Evolutionary conservation across 2,329 filamentous ascomycete species (phyloP).

Genomic region (Pseudocercospora vitis): DNA sequence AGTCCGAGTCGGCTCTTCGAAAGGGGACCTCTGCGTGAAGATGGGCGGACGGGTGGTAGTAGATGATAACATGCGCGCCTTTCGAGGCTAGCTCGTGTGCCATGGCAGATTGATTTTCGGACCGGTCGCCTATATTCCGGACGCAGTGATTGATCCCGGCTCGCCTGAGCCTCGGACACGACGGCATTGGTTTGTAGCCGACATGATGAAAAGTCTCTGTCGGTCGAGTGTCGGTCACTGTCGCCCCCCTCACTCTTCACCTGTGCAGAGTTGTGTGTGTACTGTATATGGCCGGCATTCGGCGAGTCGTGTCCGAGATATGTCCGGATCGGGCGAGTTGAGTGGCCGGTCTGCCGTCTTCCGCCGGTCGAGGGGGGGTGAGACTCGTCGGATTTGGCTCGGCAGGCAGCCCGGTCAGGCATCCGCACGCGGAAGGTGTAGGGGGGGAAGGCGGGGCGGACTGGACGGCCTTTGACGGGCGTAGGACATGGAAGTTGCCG

Average conservation of each 20-base stretch:
- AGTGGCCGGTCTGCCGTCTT: too few relatives aligned
- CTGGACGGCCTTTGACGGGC: too few relatives aligned
- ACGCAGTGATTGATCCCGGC: constrained; percentile 52
- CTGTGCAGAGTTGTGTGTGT: background rate
- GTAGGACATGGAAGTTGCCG: too few relatives aligned
- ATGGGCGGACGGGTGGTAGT: background rate
- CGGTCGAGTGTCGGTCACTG: too few relatives aligned
- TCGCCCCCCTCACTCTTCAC: too few relatives aligned
- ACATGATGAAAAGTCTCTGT: too few relatives aligned
- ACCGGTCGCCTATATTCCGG: constrained; percentile 52
- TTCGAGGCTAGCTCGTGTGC: constrained; percentile 48
- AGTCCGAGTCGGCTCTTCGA: too few relatives aligned
- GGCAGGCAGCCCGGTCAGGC: background rate
- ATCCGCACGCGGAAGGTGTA: background rate
- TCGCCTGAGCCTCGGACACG: too few relatives aligned
- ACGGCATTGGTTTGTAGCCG: too few relatives aligned
- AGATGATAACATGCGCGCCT: constrained; percentile 42
- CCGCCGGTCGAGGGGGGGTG: too few relatives aligned
- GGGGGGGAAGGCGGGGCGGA: too few relatives aligned
- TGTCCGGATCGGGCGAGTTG: background rate
- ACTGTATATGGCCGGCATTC: background rate
- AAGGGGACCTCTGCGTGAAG: background rate
- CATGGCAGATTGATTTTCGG: too few relatives aligned
- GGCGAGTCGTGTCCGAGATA: background rate
- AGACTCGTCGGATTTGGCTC: background rate